Evolutionary conservation across 2,329 filamentous ascomycete genomes (phyloP), one percentile per base, ranked within the genome.

Genomic region (Pyricularia pennisetigena): DNA sequence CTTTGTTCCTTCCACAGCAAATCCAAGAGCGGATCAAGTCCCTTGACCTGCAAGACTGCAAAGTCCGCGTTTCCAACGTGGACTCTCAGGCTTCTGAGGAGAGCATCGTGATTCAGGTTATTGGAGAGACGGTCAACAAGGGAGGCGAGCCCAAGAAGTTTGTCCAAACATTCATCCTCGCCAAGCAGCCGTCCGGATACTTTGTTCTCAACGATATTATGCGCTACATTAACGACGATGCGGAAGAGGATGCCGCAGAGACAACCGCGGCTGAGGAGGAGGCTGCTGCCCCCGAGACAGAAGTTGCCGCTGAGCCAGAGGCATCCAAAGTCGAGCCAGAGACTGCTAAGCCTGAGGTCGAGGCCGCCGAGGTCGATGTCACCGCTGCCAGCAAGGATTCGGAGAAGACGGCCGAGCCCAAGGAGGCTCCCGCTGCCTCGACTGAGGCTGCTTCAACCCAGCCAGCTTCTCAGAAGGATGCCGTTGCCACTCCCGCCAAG

Each of bases 191-290:
- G 66, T 97, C 94, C 69, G 95, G 95, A 71, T 99, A 98, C 84
- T 99, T 97, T 74, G 94, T 99, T 41, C 87, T 99, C 74, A 99
- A 99, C 80, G 95, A 99, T 76, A 97, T 99, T 78, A 93, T 98
- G 83, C 88, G 95, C 74, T 98, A 96, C 80, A 89, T 99, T 72
- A 88, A 90, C 72, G 92, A 95, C 70, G 91, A 94, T 74, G 85
- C 85, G 61, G 93, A 97, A 70, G 92, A 92, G 69, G 88, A 90
- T 70, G 80, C 88, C 73, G 80, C 82, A 64, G 84, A 87, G 65
- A 72, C 72, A 68, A 68, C 73, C 30, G 72, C 70, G 16, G 71
- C 70, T 10, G 68, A 72, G 49, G 72, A 73, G 10, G 75, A 74
- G 64, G 70, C 72, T 66, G 72, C 73, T 30, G 75, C 78, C 67